These are phyloP conservation scores for Porphyrellus cyaneotinctus DNA, from an alignment of 768 basidiomycete genomes.

Conservation along the genomic window DNA sequence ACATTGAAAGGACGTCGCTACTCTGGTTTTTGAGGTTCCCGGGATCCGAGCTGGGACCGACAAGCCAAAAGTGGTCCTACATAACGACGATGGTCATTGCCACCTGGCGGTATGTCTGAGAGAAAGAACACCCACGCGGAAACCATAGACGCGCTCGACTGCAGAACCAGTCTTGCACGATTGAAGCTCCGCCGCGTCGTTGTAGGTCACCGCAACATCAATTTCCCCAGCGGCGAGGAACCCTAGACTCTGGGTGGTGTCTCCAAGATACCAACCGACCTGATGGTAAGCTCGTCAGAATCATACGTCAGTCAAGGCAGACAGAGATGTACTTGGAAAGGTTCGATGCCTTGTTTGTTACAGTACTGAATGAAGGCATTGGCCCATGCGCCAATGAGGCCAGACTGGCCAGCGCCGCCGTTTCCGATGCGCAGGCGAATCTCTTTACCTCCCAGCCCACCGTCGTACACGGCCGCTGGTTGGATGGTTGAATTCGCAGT, in stretches of 20 bases:
- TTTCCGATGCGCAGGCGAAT: conserved; percentile 46
- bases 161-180: conserved; percentile 31
- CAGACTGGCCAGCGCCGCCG: conserved; percentile 51
- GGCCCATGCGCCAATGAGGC: conserved; percentile 46
- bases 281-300: conserved; percentile 13
- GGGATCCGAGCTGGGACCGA: conserved; percentile 46
- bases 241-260: conserved; percentile 49
- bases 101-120: neutral
- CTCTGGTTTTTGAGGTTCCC: conserved; percentile 36
- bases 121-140: conserved; percentile 35
- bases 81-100: neutral
- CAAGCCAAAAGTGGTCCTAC: conserved; percentile 50
- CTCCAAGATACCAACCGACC: conserved; percentile 56
- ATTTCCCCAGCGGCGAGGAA: conserved; percentile 40
- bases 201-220: conserved; percentile 52
- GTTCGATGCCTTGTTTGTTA: neutral
- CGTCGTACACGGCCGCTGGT: conserved; percentile 37
- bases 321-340: neutral
- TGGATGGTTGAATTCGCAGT: conserved; percentile 7
- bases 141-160: conserved; percentile 38
- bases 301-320: conserved; percentile 13
- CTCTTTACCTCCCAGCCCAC: conserved; percentile 32
- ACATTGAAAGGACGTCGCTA: conserved; percentile 36
- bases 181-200: conserved; percentile 45
- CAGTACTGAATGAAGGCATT: conserved; percentile 41